Evolutionary conservation across 2,329 filamentous ascomycete species (phyloP), one percentile per base, ranked within the genome.

Genomic region (Talaromyces atroroseus): DNA sequence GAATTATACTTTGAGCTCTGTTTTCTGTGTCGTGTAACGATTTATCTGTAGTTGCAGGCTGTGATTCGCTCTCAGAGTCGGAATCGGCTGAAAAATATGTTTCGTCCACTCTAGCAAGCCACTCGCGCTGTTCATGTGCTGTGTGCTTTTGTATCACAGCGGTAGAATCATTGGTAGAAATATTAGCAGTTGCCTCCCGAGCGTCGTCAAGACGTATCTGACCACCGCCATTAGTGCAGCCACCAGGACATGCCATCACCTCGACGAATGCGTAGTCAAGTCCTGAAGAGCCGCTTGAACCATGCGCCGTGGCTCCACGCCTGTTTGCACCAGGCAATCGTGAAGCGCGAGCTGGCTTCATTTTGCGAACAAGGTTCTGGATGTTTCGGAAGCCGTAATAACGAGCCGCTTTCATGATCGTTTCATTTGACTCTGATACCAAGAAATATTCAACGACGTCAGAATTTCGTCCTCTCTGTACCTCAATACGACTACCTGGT

Each of bases 371-470:
- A 5, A 99, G 82, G 67, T 99, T 99, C 71, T 97, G 94, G 60
- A 99, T 99, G 68, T 99, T 99, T 52, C 94, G 83, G 78, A 99
- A 99, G 5, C 94, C 94, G 70, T 99, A 99, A 73, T 92, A 99
- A 52, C 94, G 85, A 3, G 92, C 92, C 20, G 90, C 88, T 68
- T 84, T 89, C 75, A 95, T 85, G 2, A 95, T 71, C 2, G 80
- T 74, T 60, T 84, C 76, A 10, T 81, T 81, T 2, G 77, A 51
- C 74, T 76, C 14, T 16, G 82, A 81, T 1, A 82, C 74, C 21
- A 96, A 80, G 2, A 80, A 78, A 69, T 94, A 96, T 66, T 97
- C 94, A 26, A 92, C 81, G 1, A 97, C 92, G 69, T 99, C 94
- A 26, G 86, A 83, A 68, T 99, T 99, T 42, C 94, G 85, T 38